A percentile compares a stretch with the other conserved stretches of the same genome.
Evolutionary conservation across 2,329 filamentous ascomycete genomes (phyloP).

Genomic region (Phaeophleospora eucalypticola): DNA sequence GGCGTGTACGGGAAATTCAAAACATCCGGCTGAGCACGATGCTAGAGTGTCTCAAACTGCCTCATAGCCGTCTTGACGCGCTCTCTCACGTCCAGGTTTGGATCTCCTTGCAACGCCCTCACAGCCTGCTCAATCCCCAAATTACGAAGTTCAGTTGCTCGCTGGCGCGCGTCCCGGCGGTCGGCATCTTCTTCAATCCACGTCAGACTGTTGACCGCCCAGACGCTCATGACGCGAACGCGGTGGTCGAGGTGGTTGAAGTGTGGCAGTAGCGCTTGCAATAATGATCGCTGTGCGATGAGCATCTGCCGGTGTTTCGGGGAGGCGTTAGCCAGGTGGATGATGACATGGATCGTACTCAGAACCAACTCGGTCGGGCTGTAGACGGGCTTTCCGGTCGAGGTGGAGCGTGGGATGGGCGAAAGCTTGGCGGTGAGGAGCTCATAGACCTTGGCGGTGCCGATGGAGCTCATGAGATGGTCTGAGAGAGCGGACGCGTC

Average conservation of each 20-base stretch:
- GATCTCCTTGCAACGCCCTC: conserved; percentile 47
- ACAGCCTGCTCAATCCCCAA: conserved; percentile 47
- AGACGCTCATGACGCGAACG: conserved; percentile 74
- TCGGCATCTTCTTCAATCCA: conserved; percentile 75
- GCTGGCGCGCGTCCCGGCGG: conserved; percentile 58
- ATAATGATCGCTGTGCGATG: conserved; percentile 69
- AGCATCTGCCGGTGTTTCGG: conserved; percentile 74
- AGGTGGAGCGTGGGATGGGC: conserved; percentile 32
- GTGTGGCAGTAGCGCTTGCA: conserved; percentile 68
- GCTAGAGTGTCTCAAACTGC: conserved; percentile 54
- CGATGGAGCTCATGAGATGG: conserved; percentile 70
- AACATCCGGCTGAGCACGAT: background rate
- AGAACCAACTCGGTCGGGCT: conserved; percentile 62
- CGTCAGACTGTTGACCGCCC: conserved; percentile 80
- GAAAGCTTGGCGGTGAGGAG: conserved; percentile 74
- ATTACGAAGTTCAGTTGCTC: conserved; percentile 63
- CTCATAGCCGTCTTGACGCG: conserved; percentile 74
- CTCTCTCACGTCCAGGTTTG: conserved; percentile 77
- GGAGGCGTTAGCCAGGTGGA: conserved; percentile 80
- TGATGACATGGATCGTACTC: conserved; percentile 74
- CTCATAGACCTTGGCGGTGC: conserved; percentile 72
- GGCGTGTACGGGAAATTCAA: background rate
- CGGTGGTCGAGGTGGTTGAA: conserved; percentile 68
- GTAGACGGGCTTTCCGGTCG: conserved; percentile 37
- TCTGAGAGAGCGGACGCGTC: conserved; percentile 71